phyloP scores from a whole-genome alignment of 2,329 filamentous ascomycete species.

The Macrophomina tecta region DNA sequence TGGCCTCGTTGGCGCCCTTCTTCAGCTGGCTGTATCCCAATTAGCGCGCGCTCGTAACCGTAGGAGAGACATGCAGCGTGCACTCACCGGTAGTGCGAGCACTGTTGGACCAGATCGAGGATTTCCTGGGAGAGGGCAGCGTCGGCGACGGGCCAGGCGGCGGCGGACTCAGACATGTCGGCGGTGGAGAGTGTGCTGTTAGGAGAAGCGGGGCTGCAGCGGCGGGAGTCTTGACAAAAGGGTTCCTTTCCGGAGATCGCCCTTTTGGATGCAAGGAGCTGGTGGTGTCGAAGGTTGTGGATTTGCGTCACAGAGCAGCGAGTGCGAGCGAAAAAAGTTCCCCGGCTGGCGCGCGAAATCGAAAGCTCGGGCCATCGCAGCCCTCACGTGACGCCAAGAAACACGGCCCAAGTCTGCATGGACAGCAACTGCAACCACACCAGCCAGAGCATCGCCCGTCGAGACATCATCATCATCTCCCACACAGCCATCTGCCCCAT shows the following conservation, averaged over 20 bases:
- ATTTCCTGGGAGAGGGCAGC: slow-evolving; percentile 57
- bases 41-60: not conserved
- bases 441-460: slow-evolving; percentile 10
- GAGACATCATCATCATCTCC: slow-evolving; percentile 22
- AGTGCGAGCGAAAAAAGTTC: slow-evolving; percentile 22
- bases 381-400: slow-evolving; percentile 19
- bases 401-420: slow-evolving; percentile 24
- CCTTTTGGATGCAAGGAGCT: slow-evolving; percentile 39
- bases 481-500: slow-evolving; percentile 26
- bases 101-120: slow-evolving; percentile 42
- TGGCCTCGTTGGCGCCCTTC: slow-evolving; percentile 80
- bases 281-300: not conserved
- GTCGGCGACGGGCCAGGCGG: slow-evolving; percentile 50
- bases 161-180: slow-evolving; percentile 26
- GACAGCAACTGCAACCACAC: slow-evolving; percentile 27
- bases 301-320: slow-evolving; percentile 11
- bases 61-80: not conserved
- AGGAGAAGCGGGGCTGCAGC: slow-evolving; percentile 11
- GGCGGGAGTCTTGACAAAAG: slow-evolving; percentile 37
- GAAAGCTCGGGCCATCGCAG: not conserved
- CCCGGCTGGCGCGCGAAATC: slow-evolving; percentile 3
- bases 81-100: slow-evolving; percentile 35
- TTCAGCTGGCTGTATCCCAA: slow-evolving; percentile 67
- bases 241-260: slow-evolving; percentile 54
- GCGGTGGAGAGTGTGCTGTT: slow-evolving; percentile 29